Percentiles rank a stretch among this genome's conserved stretches.
phyloP scores from a whole-genome alignment of 768 basidiomycete genomes.

The Favolaschia claudopus region DNA sequence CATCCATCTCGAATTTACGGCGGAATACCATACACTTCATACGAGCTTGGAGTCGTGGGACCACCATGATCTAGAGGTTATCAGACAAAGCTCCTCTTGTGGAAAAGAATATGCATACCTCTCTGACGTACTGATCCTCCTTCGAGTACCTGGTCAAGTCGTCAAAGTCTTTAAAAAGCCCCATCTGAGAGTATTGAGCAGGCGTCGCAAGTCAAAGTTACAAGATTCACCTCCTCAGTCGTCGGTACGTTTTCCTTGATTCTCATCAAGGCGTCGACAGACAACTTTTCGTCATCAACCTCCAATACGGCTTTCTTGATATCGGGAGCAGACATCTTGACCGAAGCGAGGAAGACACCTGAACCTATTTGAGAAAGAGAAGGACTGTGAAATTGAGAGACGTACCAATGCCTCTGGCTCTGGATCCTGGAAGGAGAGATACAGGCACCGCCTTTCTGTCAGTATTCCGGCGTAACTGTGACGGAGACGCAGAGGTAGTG shows the following conservation, averaged over 20 bases:
- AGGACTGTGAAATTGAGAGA: not conserved
- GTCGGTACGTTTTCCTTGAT: conserved; percentile 82
- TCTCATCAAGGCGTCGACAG: conserved; percentile 78
- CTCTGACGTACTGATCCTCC: conserved; percentile 83
- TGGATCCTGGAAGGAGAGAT: conserved; percentile 78
- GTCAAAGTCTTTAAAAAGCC: conserved; percentile 71
- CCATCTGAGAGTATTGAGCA: conserved; percentile 48
- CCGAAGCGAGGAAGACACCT: conserved; percentile 87
- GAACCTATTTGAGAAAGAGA: not conserved
- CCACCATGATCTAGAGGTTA: conserved; percentile 67
- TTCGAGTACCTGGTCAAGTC: conserved; percentile 79
- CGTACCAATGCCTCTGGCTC: conserved; percentile 86
- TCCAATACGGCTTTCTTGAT: conserved; percentile 78
- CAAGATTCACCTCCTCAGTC: conserved; percentile 70
- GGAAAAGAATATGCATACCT: conserved; percentile 55
- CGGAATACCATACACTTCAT: conserved; percentile 87
- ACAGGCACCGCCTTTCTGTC: conserved; percentile 68
- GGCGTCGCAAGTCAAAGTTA: not conserved
- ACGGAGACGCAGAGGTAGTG: conserved; percentile 47
- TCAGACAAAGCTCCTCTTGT: not conserved
- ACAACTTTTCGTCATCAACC: conserved; percentile 71
- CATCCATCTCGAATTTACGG: conserved; percentile 79
- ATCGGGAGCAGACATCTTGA: conserved; percentile 68
- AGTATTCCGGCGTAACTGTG: conserved; percentile 47
- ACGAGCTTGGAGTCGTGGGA: conserved; percentile 78